Evolutionary conservation across 73 alveolate genomes (phyloP), one percentile per base, ranked within the genome.

Genomic region (Paraurostyla sp.): DNA sequence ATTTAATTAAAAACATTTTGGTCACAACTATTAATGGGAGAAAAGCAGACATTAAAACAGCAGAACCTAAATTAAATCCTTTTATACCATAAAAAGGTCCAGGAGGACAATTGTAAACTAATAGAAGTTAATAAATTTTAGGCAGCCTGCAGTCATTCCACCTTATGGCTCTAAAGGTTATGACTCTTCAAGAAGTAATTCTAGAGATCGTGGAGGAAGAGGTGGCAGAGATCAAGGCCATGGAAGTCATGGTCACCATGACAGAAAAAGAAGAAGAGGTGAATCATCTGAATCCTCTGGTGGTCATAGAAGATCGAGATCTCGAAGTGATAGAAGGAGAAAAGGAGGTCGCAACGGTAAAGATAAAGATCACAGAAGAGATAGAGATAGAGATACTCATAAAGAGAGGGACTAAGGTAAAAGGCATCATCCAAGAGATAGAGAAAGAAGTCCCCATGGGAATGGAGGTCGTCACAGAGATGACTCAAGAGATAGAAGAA

Each of bases 31-130:
- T 92, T 51, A 89, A 85, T 88, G 96, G 96, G 57, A 82, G 94
- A 73, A 89, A 85, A 76, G 90, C 91, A 23, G 98, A 94, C 78
- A 94, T 94, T 32, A 94, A 94, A 71, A 60, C 57, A 25, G 97
- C 98, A 27, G 91, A 87, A 59, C 96, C 97, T 40, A 92, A 92
- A 73, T 41, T 60, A 27, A 60, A 43, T 38, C 84, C 84, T 43
- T 69, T 38, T 22, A 38, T 38, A 7, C 84, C 84, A 11, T 36
- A 41, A 43, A 69, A 43, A 43, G 59, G 84, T n/a, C 45, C 22
- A 18, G 43, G 16, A 25, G 80, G 56, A 4, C 27, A 36, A 36
- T 11, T 29, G 80, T 41, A 43, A 6, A 41, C 16, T 43, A 36
- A 15, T 3, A n/a, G 16, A 33, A 2, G 33, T 69, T 35, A 16